Evolutionary conservation across 1,284 basidiomycete genomes (phyloP), one percentile per base, ranked within the genome.

Genomic region (Leccinum solheimii): DNA sequence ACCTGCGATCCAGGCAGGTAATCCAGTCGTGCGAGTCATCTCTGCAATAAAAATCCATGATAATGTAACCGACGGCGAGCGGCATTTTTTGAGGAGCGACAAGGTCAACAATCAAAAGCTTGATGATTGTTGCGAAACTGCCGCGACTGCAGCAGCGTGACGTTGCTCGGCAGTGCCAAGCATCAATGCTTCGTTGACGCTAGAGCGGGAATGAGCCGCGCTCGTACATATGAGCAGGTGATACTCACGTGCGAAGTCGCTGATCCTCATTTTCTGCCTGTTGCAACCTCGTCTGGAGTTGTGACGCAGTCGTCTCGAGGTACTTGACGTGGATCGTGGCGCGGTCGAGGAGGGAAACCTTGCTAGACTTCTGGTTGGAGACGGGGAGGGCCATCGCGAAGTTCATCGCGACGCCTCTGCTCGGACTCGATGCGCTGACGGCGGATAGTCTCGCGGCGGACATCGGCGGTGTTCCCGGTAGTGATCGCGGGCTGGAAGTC

Each of bases 301-400:
- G 84, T 63, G 83, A 81, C 66, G 86, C 86, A 65, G 87, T 86
- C 76, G 86, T 84, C 79, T 92, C 88, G 68, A 93, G 86, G 71
- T 88, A 88, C 76, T 86, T 85, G 80, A 92, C 88, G 76, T 92
- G 90, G 57, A 83, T 86, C 63, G 88, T 90, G 51, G 90, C 90
- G 69, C 92, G 86, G 72, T 95, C 92, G 69, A 95, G 84, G 62
- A 95, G 80, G 63, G 86, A 90, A 58, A 92, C 88, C 79, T 95
- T 95, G 83, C 89, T 92, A 16, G 88, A 87, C 81, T 94, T 91
- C 82, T 94, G 92, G 80, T 91, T 92, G 55, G 89, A 90, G 59
- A 86, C 80, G 26, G 93, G 93, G 64, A 95, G 86, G 58, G 87
- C 92, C 92, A 63, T 94, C 91, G 60, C 91, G 81, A 69, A 95